Conservation (phyloP, 179 eudicot genomes). For the Vitellaria paradoxa region DNA sequence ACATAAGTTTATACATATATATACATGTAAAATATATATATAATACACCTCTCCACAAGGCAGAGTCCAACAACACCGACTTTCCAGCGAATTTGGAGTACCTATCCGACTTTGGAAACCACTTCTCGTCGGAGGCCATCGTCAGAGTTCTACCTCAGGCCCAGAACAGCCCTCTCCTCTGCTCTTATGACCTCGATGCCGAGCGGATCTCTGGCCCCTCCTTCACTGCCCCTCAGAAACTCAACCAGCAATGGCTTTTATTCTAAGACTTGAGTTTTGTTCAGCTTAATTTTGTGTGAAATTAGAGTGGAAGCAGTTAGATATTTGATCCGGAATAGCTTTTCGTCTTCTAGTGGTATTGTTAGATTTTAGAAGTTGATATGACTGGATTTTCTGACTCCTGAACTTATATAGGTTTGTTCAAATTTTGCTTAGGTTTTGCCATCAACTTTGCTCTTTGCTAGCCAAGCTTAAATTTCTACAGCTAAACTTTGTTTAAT, state of each 20-base stretch:
- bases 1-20: too few relatives aligned
- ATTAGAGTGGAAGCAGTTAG: neutral
- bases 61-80: conserved; percentile 11
- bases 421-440: too few relatives aligned
- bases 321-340: too few relatives aligned
- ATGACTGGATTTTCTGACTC: too few relatives aligned
- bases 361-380: too few relatives aligned
- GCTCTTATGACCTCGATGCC: conserved; percentile 90
- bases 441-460: neutral
- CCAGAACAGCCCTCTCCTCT: conserved; percentile 84
- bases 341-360: too few relatives aligned
- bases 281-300: neutral
- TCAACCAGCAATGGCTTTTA: conserved; percentile 43
- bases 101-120: conserved; percentile 78
- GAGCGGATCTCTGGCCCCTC: conserved; percentile 97
- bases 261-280: neutral
- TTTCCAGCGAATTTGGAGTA: conserved; percentile 47
- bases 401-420: too few relatives aligned
- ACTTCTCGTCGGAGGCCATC: conserved; percentile 83
- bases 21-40: too few relatives aligned
- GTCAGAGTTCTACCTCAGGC: conserved; percentile 74
- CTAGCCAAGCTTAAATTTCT: neutral
- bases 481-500: neutral
- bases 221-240: conserved; percentile 88
- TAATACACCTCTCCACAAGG: too few relatives aligned